Evolutionary conservation across 1,284 basidiomycete genomes (phyloP).

Genomic region (Cutaneotrichosporon sp.): DNA sequence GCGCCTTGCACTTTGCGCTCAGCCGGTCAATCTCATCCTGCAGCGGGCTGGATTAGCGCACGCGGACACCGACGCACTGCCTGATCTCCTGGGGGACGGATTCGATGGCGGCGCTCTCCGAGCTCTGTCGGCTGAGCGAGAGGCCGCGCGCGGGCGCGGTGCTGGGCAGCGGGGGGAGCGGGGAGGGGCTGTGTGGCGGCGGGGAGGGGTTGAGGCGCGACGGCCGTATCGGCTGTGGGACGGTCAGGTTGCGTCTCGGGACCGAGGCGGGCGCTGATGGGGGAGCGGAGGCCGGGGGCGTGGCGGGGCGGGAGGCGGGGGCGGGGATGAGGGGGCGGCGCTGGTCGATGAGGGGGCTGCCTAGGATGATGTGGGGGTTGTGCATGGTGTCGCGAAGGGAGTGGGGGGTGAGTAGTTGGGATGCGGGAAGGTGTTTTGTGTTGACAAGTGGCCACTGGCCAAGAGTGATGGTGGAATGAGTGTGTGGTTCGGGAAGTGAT

Average conservation of each 20-base stretch:
- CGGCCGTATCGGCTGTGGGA: background rate
- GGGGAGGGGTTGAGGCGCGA: slow-evolving; percentile 6
- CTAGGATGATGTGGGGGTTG: background rate
- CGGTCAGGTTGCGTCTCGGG: slow-evolving; percentile 7
- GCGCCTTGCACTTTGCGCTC: slow-evolving; percentile 38
- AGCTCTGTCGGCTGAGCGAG: background rate
- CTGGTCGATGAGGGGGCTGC: background rate
- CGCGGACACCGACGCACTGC: background rate
- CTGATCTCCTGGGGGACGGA: background rate
- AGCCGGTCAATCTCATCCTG: slow-evolving; percentile 42
- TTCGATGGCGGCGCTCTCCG: background rate
- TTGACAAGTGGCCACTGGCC: too few relatives aligned
- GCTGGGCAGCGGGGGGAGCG: background rate
- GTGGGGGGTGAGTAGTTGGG: background rate
- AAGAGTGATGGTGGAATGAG: too few relatives aligned
- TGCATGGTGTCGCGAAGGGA: background rate
- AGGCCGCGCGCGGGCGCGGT: background rate
- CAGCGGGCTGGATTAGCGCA: slow-evolving; percentile 28
- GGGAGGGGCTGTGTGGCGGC: background rate
- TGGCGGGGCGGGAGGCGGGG: background rate
- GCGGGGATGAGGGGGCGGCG: background rate
- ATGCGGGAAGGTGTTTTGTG: background rate
- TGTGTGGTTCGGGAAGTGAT: too few relatives aligned
- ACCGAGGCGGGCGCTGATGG: background rate
- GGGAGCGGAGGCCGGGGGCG: background rate